Evolutionary conservation across 441 rosid genomes (phyloP), one percentile per base, ranked within the genome.

Genomic region (Gossypium gossypioides): DNA sequence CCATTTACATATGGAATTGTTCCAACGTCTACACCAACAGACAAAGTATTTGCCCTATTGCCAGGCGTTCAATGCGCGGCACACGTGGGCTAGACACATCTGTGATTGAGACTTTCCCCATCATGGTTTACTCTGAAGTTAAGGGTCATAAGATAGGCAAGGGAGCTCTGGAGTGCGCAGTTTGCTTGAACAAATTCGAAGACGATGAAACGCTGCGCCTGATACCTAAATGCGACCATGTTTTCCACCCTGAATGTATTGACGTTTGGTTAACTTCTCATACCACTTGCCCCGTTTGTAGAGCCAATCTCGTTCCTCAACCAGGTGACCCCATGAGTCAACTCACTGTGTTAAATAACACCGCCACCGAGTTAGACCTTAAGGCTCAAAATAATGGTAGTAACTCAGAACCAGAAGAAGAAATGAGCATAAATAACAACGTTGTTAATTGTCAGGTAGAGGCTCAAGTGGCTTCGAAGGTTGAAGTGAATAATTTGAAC

Each of bases 171-270:
- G 99, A 92, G 82, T 95, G 99, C 64, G 98, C 99, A 21, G 93
- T 95, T 21, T 95, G 98, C 68, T 44, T 95, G 60, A 84, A 78
- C 37, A 97, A 95, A 75, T 95, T 95, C 65, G 94, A 91, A 68
- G 96, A 88, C 62, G 85, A 92, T 12, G 96, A 95, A 78, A 87
- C 85, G 83, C 95, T 95, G 83, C 99, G 99, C 79, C 80, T 95
- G 60, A 75, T 95, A 1, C 99, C 99, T 5, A 91, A 87, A 55
- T 95, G 99, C 9, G 91, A 84, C 76, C 98, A 95, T 70, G 99
- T 84, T 2, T 95, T 95, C 72, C 99, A 95, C 37, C 85, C 95
- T 1, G 91, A 91, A 12, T 95, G 98, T 52, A 88, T 95, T 69
- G 96, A 78, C 29, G 87, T 84, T 0, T 92, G 99, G 99, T 80